phyloP scores from a whole-genome alignment of 1,284 basidiomycete genomes.

The Ganoderma boninense region DNA sequence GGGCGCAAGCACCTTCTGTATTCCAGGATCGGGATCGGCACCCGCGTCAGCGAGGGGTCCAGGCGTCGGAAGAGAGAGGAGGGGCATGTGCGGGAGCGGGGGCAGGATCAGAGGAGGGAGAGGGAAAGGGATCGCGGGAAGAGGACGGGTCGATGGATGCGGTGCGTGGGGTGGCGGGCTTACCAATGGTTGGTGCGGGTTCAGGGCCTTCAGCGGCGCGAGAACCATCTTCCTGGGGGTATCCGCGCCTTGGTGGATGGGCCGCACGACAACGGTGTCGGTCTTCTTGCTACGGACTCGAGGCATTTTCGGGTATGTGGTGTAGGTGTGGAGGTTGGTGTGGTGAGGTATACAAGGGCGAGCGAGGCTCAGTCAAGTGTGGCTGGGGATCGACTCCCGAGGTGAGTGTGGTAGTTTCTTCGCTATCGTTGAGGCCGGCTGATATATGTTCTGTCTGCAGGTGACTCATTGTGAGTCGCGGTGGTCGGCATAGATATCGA shows the following conservation, averaged over 20 bases:
- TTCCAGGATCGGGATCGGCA: neutral
- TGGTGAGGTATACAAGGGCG: neutral
- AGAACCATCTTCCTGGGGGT: constrained; percentile 20
- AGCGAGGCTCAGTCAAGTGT: neutral
- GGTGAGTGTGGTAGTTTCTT: neutral
- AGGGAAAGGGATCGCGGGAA: neutral
- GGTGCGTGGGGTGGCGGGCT: constrained; percentile 8
- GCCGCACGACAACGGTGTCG: constrained; percentile 19
- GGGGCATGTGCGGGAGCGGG: neutral
- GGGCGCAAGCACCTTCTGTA: constrained; percentile 19
- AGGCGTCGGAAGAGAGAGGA: neutral
- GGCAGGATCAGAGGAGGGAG: neutral
- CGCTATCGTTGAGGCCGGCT: neutral
- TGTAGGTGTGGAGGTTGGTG: neutral
- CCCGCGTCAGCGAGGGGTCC: neutral
- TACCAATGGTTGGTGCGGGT: constrained; percentile 21
- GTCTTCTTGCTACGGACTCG: constrained; percentile 13
- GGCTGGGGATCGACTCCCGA: neutral
- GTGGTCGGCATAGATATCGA: neutral
- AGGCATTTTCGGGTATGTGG: constrained; percentile 15
- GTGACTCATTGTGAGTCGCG: neutral
- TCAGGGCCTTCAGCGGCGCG: constrained; percentile 20
- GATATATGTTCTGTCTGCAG: neutral
- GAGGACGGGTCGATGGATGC: neutral
- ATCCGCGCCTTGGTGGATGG: constrained; percentile 15